These are phyloP conservation scores for Pythium vanterpoolii DNA, from an alignment of 352 stramenopile species.

Conservation along the genomic window DNA sequence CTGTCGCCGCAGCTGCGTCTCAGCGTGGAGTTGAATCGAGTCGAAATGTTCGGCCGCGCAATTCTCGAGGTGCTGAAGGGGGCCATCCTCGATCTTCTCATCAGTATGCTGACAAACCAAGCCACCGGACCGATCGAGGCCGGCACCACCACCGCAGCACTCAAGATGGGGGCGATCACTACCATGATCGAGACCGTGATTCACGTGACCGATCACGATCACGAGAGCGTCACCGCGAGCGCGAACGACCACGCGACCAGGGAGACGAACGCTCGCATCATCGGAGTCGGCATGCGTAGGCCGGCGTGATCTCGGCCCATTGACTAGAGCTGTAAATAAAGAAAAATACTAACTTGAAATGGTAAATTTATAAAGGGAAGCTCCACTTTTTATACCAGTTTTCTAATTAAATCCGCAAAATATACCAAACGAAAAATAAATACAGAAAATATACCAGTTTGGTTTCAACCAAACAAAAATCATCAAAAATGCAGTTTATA, in stretches of 20 bases:
- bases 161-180: constrained; percentile 24
- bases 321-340: constrained; percentile 10
- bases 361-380: background rate
- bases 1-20: constrained; percentile 22
- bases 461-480: too few species aligned
- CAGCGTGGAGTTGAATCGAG: constrained; percentile 1
- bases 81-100: constrained; percentile 13
- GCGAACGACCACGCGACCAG: constrained; percentile 14
- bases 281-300: background rate
- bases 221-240: constrained; percentile 29
- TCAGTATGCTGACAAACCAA: constrained; percentile 11
- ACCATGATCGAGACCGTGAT: constrained; percentile 34
- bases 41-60: constrained; percentile 9
- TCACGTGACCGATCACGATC: constrained; percentile 32
- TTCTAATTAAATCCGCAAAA: too few species aligned
- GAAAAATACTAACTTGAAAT: background rate
- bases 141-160: constrained; percentile 17
- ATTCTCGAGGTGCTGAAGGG: constrained; percentile 11
- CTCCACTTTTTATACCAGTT: too few species aligned
- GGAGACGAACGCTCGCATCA: constrained; percentile 7
- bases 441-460: too few species aligned
- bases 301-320: background rate
- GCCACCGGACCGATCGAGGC: constrained; percentile 9
- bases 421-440: too few species aligned
- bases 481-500: too few species aligned